Evolutionary conservation across 1,139 yeast species (phyloP).

Genomic region (Suhomyces yuchorum): DNA sequence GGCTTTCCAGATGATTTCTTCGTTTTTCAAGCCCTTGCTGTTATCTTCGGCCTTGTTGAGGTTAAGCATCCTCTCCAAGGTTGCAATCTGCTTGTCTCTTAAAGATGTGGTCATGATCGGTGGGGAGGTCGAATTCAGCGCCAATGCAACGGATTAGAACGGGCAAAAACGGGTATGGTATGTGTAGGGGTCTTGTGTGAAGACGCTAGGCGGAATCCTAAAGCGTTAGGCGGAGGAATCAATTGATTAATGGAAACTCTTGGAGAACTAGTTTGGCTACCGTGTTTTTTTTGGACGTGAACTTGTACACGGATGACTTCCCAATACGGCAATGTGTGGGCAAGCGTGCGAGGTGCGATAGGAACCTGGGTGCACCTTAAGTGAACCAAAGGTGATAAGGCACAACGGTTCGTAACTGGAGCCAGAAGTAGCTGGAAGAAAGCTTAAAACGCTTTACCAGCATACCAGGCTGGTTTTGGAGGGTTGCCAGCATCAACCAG

Average conservation of each 20-base stretch:
- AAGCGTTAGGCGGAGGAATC: not conserved
- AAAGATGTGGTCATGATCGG: slow-evolving; percentile 18
- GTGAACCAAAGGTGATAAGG: too few relatives aligned
- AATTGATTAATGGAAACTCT: not conserved
- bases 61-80: slow-evolving; percentile 82
- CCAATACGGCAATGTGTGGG: slow-evolving; percentile 16
- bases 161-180: not conserved
- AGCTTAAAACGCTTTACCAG: not conserved
- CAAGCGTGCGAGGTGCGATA: not conserved
- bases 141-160: not conserved
- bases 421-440: not conserved
- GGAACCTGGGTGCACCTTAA: too few relatives aligned
- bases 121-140: not conserved
- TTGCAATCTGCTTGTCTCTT: slow-evolving; percentile 44
- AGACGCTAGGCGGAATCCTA: not conserved
- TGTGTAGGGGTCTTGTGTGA: not conserved
- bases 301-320: slow-evolving; percentile 16
- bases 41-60: slow-evolving; percentile 64
- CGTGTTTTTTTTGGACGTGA: slow-evolving; percentile 9
- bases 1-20: slow-evolving; percentile 89
- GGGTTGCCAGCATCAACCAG: not conserved
- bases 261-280: not conserved
- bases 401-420: not conserved
- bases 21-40: slow-evolving; percentile 49
- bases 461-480: not conserved